Conservation (phyloP, 2,329 filamentous ascomycete species). For the Xylaria sp. region DNA sequence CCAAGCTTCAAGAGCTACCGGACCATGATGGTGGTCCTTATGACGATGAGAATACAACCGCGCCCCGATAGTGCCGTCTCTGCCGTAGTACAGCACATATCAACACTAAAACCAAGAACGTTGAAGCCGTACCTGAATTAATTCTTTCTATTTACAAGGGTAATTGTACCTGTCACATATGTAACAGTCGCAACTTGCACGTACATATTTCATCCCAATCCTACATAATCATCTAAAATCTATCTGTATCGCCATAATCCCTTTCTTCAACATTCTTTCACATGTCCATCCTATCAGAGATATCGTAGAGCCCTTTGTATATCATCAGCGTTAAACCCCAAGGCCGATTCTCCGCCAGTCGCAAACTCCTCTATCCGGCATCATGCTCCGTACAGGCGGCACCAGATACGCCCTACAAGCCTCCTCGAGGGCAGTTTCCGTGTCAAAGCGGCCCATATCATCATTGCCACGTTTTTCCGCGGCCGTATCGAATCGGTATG, state of each 20-base stretch:
- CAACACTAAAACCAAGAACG: not conserved
- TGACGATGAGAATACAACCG: slow-evolving; percentile 6
- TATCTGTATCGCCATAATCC: not conserved
- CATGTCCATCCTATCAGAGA: too few relatives aligned
- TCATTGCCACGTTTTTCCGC: slow-evolving; percentile 16
- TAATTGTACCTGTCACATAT: not conserved
- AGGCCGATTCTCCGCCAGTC: not conserved
- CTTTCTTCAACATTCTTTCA: not conserved
- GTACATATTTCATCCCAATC: not conserved
- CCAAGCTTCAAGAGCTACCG: slow-evolving; percentile 10
- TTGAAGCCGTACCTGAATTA: too few relatives aligned
- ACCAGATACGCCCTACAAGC: slow-evolving; percentile 41
- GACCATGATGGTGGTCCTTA: not conserved
- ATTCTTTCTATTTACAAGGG: too few relatives aligned
- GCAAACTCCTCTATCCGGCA: slow-evolving; percentile 1
- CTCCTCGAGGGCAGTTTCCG: slow-evolving; percentile 38
- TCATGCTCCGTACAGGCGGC: slow-evolving; percentile 45
- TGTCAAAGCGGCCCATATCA: slow-evolving; percentile 30
- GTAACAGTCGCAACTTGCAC: not conserved
- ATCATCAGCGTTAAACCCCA: not conserved
- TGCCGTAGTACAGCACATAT: not conserved
- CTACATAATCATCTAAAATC: not conserved
- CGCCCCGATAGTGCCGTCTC: not conserved
- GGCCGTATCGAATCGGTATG: slow-evolving; percentile 13
- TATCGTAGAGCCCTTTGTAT: not conserved